Evolutionary conservation across 768 basidiomycete species (phyloP).

Genomic region (Serendipita sp.): DNA sequence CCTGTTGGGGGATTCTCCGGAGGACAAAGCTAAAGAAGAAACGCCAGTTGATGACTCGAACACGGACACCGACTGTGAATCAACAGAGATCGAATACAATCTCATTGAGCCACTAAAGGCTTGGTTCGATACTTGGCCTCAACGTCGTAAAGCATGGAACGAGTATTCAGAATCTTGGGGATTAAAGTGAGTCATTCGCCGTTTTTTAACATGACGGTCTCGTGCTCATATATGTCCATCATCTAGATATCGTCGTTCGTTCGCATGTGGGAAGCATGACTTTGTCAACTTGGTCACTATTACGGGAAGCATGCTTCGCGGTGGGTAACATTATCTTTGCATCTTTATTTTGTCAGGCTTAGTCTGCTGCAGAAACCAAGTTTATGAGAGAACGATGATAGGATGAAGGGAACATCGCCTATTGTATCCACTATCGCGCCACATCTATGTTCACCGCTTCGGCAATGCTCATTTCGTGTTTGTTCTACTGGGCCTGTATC

Average conservation of each 20-base stretch:
- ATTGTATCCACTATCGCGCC: too few species aligned
- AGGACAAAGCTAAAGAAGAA: background rate
- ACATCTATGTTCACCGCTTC: background rate
- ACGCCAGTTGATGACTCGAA: background rate
- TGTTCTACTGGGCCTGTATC: too few species aligned
- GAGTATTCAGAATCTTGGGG: background rate
- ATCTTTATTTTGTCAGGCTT: background rate
- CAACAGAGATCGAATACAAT: background rate
- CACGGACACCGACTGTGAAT: background rate
- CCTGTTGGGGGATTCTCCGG: background rate
- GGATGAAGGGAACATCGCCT: background rate
- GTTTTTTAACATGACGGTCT: too few species aligned
- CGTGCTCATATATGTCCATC: too few species aligned
- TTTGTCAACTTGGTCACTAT: background rate
- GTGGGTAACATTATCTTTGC: background rate
- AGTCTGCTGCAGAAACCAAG: background rate
- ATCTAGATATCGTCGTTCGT: background rate
- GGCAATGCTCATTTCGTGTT: background rate
- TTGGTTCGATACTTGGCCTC: conserved; percentile 5
- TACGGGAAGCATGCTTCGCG: background rate
- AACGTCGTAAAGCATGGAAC: background rate
- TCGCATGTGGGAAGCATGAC: background rate
- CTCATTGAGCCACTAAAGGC: background rate
- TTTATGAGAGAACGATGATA: background rate
- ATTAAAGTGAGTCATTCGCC: background rate